Percentiles rank a stretch among this genome's conserved stretches.
Conservation (phyloP, 352 stramenopile genomes). For the Globisporangium mamillatum region DNA sequence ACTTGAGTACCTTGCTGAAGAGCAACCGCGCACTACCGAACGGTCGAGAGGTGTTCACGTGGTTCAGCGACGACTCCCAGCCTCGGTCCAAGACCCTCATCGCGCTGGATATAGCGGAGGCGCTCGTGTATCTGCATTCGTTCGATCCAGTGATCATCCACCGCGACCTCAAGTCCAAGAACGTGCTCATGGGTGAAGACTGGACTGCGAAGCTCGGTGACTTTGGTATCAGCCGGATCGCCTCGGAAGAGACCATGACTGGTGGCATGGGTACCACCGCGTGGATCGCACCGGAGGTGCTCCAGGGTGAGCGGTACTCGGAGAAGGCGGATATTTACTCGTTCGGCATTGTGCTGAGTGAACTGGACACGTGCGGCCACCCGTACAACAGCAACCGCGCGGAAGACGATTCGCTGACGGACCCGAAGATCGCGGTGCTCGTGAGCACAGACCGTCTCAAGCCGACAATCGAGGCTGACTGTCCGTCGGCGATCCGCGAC, state of each 20-base stretch:
- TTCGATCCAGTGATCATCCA: constrained; percentile 49
- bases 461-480: too few relatives aligned
- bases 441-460: too few relatives aligned
- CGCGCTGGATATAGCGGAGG: too few relatives aligned
- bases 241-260: constrained; percentile 29
- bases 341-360: constrained; percentile 35
- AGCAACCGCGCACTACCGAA: too few relatives aligned
- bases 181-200: constrained; percentile 27
- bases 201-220: constrained; percentile 43
- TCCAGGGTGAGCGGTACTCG: constrained; percentile 28
- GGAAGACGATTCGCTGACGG: too few relatives aligned
- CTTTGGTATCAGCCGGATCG: constrained; percentile 48
- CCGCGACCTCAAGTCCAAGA: constrained; percentile 76
- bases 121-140: too few relatives aligned
- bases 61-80: too few relatives aligned
- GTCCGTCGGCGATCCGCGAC: too few relatives aligned
- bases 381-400: constrained; percentile 25
- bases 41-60: too few relatives aligned
- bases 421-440: too few relatives aligned
- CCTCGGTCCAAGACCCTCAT: too few relatives aligned
- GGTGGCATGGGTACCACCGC: constrained; percentile 31
- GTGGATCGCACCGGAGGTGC: constrained; percentile 41
- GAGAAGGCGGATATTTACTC: constrained; percentile 33
- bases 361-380: constrained; percentile 36
- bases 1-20: too few relatives aligned